These are phyloP conservation scores for Backusella tuberculispora DNA, from an alignment of 192 early-diverging fungal species.

Conservation along the genomic window DNA sequence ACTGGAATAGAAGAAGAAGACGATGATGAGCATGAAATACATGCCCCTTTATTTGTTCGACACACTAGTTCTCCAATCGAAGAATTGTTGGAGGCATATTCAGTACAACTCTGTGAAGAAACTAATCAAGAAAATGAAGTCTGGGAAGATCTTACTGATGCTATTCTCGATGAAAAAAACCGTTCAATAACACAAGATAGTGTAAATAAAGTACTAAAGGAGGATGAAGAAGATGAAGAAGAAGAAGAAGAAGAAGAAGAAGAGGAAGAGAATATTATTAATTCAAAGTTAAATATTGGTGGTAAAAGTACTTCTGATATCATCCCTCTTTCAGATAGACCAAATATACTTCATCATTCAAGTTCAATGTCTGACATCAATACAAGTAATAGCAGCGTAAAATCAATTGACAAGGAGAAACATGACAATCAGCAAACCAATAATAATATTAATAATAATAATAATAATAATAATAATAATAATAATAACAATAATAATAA, in stretches of 20 bases:
- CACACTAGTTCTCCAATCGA: not conserved
- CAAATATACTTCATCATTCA: not conserved
- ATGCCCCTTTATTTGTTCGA: conserved; percentile 19
- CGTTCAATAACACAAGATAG: not conserved
- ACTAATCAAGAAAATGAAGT: not conserved
- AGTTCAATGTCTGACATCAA: conserved; percentile 6
- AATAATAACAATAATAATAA: no score
- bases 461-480: no score
- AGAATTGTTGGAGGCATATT: not conserved
- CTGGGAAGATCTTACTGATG: not conserved
- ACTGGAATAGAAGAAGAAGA: not conserved
- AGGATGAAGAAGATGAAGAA: not conserved
- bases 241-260: not conserved
- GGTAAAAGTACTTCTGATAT: conserved; percentile 10
- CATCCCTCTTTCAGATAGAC: not conserved
- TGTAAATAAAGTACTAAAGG: not conserved
- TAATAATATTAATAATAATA: no score
- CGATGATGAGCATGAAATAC: conserved; percentile 29
- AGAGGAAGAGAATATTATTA: not conserved
- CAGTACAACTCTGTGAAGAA: not conserved
- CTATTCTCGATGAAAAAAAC: not conserved
- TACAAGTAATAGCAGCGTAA: not conserved
- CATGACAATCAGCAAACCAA: not conserved
- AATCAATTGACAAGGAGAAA: not conserved
- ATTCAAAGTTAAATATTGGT: not conserved